These are phyloP conservation scores for Scenedesmus sp. DNA, from an alignment of 163 green algal species.

Conservation along the genomic window DNA sequence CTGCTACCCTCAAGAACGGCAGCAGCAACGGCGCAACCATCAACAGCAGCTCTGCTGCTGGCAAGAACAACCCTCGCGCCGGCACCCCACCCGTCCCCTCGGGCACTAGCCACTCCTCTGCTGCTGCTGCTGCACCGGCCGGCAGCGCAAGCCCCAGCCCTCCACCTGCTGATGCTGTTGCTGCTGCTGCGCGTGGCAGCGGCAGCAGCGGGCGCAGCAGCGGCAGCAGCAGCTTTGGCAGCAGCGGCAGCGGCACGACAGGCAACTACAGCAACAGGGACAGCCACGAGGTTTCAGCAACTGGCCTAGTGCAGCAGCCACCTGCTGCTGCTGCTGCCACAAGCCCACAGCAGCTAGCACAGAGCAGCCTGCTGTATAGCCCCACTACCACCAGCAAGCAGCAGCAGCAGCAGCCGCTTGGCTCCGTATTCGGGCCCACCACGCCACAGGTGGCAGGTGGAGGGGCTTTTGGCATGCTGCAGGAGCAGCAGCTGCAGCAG, in stretches of 20 bases:
- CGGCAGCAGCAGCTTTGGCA: not conserved
- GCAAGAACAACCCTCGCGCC: not conserved
- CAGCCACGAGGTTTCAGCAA: not conserved
- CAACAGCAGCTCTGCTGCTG: not conserved
- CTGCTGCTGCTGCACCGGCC: not conserved
- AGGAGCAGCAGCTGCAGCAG: not conserved
- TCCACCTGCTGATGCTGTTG: not conserved
- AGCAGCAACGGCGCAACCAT: not conserved
- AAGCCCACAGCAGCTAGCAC: not conserved
- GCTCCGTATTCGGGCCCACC: not conserved
- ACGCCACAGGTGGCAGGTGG: not conserved
- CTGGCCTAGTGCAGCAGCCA: not conserved
- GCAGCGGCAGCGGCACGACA: not conserved
- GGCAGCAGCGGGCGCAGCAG: not conserved
- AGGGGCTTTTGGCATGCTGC: not conserved
- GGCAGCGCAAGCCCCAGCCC: not conserved
- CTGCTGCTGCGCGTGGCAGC: not conserved
- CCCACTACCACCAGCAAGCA: not conserved
- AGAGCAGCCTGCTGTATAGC: not conserved
- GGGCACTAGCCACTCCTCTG: not conserved
- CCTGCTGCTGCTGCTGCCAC: conserved; percentile 1
- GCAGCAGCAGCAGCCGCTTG: not conserved
- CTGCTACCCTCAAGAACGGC: not conserved
- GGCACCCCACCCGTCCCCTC: not conserved
- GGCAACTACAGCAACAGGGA: conserved; percentile 5